Conservation (phyloP, 148 eudicot genomes). For the Polygonum maritimum region DNA sequence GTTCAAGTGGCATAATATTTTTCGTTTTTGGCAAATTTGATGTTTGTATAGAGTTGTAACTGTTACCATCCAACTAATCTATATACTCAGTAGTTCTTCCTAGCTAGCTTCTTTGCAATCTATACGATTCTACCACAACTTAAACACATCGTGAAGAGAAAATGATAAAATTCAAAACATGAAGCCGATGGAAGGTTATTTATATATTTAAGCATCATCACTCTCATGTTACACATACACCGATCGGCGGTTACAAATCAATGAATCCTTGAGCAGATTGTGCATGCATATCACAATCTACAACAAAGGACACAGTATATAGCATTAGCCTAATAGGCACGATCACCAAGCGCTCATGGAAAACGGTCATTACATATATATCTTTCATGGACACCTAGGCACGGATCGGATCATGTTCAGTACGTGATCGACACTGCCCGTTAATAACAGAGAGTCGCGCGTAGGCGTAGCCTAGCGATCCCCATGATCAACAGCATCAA, state of each 20-base stretch:
- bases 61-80: too few species aligned
- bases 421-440: neutral
- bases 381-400: neutral
- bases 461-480: neutral
- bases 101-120: too few species aligned
- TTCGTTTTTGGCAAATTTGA: too few species aligned
- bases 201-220: neutral
- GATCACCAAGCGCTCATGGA: neutral
- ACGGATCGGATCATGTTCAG: neutral
- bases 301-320: neutral
- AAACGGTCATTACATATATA: neutral
- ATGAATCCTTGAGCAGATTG: neutral
- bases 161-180: neutral
- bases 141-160: neutral
- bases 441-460: neutral
- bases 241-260: neutral
- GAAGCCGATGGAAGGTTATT: neutral
- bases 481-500: constrained; percentile 20
- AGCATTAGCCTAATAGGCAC: too few species aligned
- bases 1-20: too few species aligned
- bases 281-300: neutral
- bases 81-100: too few species aligned
- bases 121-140: neutral
- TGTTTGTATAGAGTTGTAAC: too few species aligned
- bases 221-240: neutral